Conservation (phyloP, 2,329 filamentous ascomycete genomes). For the Cercospora sp. region DNA sequence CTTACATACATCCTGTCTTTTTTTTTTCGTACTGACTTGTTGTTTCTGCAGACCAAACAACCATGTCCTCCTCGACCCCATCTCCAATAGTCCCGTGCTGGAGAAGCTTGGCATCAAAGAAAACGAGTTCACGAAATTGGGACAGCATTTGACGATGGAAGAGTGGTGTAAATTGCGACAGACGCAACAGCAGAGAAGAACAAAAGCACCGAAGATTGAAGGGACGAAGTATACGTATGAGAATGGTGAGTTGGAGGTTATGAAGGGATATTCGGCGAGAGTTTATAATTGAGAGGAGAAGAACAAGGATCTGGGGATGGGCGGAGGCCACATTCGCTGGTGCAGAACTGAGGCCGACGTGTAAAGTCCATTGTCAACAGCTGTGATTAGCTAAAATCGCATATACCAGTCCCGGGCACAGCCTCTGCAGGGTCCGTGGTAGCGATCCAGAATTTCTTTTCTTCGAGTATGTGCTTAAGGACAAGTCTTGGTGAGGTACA, state of each 20-base stretch:
- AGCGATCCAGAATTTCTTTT: background rate
- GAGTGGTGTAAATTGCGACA: constrained; percentile 46
- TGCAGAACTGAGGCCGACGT: too few species aligned
- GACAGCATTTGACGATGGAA: constrained; percentile 48
- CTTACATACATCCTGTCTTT: background rate
- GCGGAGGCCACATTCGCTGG: too few species aligned
- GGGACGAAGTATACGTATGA: constrained; percentile 39
- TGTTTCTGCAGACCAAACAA: constrained; percentile 38
- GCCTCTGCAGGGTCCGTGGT: background rate
- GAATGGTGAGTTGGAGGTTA: constrained; percentile 41
- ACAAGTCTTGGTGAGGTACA: background rate
- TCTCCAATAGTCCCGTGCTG: constrained; percentile 43
- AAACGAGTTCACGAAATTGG: constrained; percentile 35
- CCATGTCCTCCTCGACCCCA: constrained; percentile 42
- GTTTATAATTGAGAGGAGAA: constrained; percentile 31
- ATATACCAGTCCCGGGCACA: too few species aligned
- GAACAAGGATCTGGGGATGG: too few species aligned
- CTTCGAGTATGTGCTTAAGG: background rate
- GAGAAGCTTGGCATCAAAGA: constrained; percentile 38
- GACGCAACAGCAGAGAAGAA: constrained; percentile 43
- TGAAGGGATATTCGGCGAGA: constrained; percentile 37
- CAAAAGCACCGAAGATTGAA: constrained; percentile 43
- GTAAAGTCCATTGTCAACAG: background rate
- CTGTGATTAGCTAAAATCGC: background rate
- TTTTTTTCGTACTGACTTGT: too few species aligned